Conservation (phyloP, 2,329 filamentous ascomycete genomes). For the Huntiella abstrusa region DNA sequence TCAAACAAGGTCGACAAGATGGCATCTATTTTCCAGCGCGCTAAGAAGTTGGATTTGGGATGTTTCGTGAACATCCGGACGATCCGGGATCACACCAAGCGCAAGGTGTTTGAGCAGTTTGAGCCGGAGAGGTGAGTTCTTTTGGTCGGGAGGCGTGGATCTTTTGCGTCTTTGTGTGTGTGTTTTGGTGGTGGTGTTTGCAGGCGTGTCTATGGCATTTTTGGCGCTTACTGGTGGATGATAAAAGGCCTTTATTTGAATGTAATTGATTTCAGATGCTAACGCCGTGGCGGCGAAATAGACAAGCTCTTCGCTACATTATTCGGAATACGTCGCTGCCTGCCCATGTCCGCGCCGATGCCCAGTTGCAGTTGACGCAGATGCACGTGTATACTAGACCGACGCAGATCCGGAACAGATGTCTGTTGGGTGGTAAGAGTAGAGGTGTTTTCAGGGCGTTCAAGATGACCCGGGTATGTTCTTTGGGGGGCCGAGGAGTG, state of each 20-base stretch:
- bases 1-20: slow-evolving; percentile 27
- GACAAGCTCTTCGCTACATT: slow-evolving; percentile 84
- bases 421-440: slow-evolving; percentile 76
- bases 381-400: slow-evolving; percentile 93
- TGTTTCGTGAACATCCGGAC: slow-evolving; percentile 73
- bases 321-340: slow-evolving; percentile 83
- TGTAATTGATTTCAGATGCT: background rate
- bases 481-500: background rate
- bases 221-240: background rate
- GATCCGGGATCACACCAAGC: slow-evolving; percentile 91
- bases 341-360: slow-evolving; percentile 65
- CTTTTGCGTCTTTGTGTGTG: background rate
- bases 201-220: background rate
- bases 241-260: background rate
- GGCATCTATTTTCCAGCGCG: slow-evolving; percentile 54
- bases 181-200: background rate
- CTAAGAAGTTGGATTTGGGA: slow-evolving; percentile 77
- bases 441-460: slow-evolving; percentile 87
- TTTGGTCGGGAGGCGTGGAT: background rate
- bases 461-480: slow-evolving; percentile 68
- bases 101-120: slow-evolving; percentile 70
- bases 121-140: slow-evolving; percentile 64
- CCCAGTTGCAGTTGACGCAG: slow-evolving; percentile 78
- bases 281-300: slow-evolving; percentile 19
- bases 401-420: slow-evolving; percentile 87